Conservation (phyloP, 2,329 filamentous ascomycete species). For the Fusarium sp. region DNA sequence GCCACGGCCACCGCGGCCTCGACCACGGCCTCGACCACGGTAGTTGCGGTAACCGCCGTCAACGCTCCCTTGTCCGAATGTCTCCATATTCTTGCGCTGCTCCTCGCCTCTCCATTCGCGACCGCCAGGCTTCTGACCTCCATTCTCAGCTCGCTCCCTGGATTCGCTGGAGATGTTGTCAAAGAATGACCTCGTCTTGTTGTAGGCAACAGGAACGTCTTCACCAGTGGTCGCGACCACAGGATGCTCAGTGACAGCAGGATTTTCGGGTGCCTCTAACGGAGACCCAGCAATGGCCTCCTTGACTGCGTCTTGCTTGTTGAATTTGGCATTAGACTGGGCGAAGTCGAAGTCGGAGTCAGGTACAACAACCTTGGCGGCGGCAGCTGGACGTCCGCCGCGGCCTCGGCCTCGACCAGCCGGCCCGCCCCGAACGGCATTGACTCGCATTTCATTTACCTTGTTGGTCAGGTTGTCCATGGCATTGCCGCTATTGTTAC, state of each 20-base stretch:
- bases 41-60: conserved; percentile 83
- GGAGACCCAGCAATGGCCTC: conserved; percentile 88
- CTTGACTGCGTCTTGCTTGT: conserved; percentile 74
- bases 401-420: conserved; percentile 63
- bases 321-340: conserved; percentile 61
- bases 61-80: conserved; percentile 95
- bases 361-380: conserved; percentile 86
- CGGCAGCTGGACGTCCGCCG: conserved; percentile 58
- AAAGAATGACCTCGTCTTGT: conserved; percentile 92
- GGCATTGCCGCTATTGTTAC: conserved; percentile 57
- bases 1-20: conserved; percentile 64
- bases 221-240: conserved; percentile 56
- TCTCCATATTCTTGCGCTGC: conserved; percentile 95
- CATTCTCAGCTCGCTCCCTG: conserved; percentile 84
- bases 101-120: conserved; percentile 93
- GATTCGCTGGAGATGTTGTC: conserved; percentile 97
- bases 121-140: conserved; percentile 75
- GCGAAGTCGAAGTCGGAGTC: conserved; percentile 94
- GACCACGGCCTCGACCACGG: conserved; percentile 81
- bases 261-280: conserved; percentile 61
- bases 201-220: conserved; percentile 72
- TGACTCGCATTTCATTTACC: conserved; percentile 80
- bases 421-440: conserved; percentile 60
- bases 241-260: conserved; percentile 50
- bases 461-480: conserved; percentile 80